Conservation (phyloP, 2,329 filamentous ascomycete genomes). For the Trichoderma sp. region DNA sequence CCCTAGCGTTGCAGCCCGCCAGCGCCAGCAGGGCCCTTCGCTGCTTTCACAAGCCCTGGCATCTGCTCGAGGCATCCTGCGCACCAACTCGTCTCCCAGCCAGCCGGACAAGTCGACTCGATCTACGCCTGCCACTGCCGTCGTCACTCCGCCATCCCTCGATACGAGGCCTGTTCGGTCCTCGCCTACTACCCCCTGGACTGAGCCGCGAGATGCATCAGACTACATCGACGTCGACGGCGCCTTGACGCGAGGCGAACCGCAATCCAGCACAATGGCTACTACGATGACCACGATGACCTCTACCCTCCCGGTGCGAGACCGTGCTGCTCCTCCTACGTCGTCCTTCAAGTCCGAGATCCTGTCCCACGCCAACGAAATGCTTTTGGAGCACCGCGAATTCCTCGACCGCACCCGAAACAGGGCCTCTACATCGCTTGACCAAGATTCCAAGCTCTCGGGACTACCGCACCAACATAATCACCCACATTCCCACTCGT, state of each 20-base stretch:
- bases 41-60: conserved; percentile 60
- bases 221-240: conserved; percentile 38
- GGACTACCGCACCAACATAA: conserved; percentile 27
- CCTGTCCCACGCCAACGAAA: conserved; percentile 38
- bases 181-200: not conserved
- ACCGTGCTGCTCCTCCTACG: conserved; percentile 35
- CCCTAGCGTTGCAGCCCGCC: conserved; percentile 39
- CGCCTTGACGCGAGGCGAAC: conserved; percentile 38
- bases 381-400: conserved; percentile 40
- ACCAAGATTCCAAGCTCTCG: conserved; percentile 34
- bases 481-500: conserved; percentile 28
- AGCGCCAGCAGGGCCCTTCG: conserved; percentile 54
- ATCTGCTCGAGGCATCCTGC: conserved; percentile 56
- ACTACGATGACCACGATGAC: conserved; percentile 29
- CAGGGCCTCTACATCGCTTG: conserved; percentile 38
- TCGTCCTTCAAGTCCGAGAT: conserved; percentile 37
- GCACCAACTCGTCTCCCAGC: conserved; percentile 27
- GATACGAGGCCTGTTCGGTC: not conserved
- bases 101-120: conserved; percentile 1
- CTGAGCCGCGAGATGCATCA: conserved; percentile 37
- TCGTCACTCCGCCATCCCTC: not conserved
- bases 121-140: not conserved
- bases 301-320: conserved; percentile 31
- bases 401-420: conserved; percentile 34
- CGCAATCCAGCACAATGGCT: conserved; percentile 35